These are phyloP conservation scores for Phytopythium ostracodes DNA, from an alignment of 352 stramenopile genomes.

Conservation along the genomic window DNA sequence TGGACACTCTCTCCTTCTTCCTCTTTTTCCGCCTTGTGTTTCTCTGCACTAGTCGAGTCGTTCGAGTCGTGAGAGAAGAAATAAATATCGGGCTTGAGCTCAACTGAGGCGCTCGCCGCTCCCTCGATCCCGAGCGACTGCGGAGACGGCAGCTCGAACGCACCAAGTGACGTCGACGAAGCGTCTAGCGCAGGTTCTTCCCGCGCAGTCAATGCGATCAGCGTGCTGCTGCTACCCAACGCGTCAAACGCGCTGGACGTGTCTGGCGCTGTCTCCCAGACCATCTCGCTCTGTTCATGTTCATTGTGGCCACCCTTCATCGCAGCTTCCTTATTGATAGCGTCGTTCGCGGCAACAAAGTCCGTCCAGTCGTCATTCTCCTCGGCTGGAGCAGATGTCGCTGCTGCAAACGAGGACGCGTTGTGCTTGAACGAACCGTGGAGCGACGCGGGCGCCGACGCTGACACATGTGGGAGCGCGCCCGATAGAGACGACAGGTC, in stretches of 20 bases:
- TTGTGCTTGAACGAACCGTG: conserved; percentile 20
- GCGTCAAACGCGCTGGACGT: not conserved
- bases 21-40: not conserved
- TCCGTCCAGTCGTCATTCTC: conserved; percentile 8
- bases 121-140: conserved; percentile 8
- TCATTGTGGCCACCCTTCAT: not conserved
- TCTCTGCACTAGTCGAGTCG: not conserved
- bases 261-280: not conserved
- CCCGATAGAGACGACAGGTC: conserved; percentile 2
- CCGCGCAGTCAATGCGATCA: not conserved
- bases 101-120: not conserved
- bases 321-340: not conserved
- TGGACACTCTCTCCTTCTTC: not conserved
- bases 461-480: conserved; percentile 7
- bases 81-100: conserved; percentile 3
- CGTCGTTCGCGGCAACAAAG: conserved; percentile 3
- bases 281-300: not conserved
- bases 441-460: conserved; percentile 23
- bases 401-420: not conserved
- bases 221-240: not conserved
- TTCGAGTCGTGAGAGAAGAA: conserved; percentile 4
- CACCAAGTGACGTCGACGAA: not conserved
- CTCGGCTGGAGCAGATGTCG: not conserved
- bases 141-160: conserved; percentile 6
- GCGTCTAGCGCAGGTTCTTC: not conserved